phyloP scores from a whole-genome alignment of 345 rosid genomes.

The Turnera subulata region DNA sequence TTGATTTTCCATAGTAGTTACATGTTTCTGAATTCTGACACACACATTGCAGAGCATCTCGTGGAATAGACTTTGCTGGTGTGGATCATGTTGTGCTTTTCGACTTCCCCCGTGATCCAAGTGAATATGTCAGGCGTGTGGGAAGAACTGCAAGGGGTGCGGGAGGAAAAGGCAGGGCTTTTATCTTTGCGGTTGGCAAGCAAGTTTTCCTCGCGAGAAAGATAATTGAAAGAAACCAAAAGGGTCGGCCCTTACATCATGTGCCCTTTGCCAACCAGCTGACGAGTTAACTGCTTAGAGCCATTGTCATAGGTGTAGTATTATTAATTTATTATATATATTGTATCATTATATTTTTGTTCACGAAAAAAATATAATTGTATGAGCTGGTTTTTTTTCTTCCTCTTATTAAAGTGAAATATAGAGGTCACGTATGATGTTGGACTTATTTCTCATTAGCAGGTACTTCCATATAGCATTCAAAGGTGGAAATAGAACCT shows the following conservation, averaged over 20 bases:
- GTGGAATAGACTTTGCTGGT: slow-evolving; percentile 77
- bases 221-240: slow-evolving; percentile 71
- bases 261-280: slow-evolving; percentile 78
- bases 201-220: slow-evolving; percentile 69
- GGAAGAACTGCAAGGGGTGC: slow-evolving; percentile 98
- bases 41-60: slow-evolving; percentile 62
- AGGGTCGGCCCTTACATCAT: slow-evolving; percentile 88
- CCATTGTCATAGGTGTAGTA: no score
- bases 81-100: slow-evolving; percentile 86
- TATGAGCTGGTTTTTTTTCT: no score
- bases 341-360: no score
- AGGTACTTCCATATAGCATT: no score
- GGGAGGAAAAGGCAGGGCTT: slow-evolving; percentile 81
- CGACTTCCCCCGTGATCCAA: slow-evolving; percentile 87
- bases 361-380: no score
- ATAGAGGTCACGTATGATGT: no score
- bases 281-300: neutral
- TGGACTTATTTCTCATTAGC: no score
- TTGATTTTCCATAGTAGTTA: neutral
- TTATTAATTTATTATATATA: no score
- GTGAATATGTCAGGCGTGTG: slow-evolving; percentile 89
- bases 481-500: no score
- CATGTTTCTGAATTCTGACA: slow-evolving; percentile 7
- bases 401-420: no score
- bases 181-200: slow-evolving; percentile 82